These are phyloP conservation scores for Cantharellus anzutake DNA, from an alignment of 768 basidiomycete species.

Conservation along the genomic window DNA sequence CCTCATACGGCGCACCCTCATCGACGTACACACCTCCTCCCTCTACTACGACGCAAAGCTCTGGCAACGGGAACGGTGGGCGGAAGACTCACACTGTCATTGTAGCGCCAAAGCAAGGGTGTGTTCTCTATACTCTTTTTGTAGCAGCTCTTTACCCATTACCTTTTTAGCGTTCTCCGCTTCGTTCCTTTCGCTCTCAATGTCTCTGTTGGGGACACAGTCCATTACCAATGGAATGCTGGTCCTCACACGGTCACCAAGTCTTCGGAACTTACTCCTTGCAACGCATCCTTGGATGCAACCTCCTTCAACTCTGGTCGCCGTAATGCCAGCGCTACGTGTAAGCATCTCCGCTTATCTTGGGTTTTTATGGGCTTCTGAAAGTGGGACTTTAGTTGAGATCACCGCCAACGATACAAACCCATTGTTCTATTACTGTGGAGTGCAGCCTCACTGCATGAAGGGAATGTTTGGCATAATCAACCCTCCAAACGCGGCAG, in stretches of 20 bases:
- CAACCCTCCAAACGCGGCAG: constrained; percentile 21
- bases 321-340: constrained; percentile 44
- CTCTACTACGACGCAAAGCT: constrained; percentile 9
- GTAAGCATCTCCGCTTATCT: constrained; percentile 14
- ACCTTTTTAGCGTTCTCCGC: constrained; percentile 30
- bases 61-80: constrained; percentile 21
- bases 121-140: neutral
- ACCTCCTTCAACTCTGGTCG: constrained; percentile 42
- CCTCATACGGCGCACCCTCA: constrained; percentile 27
- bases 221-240: constrained; percentile 55
- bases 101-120: constrained; percentile 56
- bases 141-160: neutral
- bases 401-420: constrained; percentile 56
- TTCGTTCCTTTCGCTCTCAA: constrained; percentile 59
- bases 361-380: neutral
- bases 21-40: constrained; percentile 15
- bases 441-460: constrained; percentile 46
- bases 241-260: constrained; percentile 74
- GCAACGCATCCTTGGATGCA: constrained; percentile 46
- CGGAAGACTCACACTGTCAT: constrained; percentile 56
- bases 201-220: constrained; percentile 57
- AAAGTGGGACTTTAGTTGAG: constrained; percentile 26
- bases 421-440: constrained; percentile 61
- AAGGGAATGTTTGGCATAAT: constrained; percentile 58
- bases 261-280: constrained; percentile 41